Conservation (phyloP, 495 filamentous ascomycete genomes). For the Aspergillus egyptiacus region DNA sequence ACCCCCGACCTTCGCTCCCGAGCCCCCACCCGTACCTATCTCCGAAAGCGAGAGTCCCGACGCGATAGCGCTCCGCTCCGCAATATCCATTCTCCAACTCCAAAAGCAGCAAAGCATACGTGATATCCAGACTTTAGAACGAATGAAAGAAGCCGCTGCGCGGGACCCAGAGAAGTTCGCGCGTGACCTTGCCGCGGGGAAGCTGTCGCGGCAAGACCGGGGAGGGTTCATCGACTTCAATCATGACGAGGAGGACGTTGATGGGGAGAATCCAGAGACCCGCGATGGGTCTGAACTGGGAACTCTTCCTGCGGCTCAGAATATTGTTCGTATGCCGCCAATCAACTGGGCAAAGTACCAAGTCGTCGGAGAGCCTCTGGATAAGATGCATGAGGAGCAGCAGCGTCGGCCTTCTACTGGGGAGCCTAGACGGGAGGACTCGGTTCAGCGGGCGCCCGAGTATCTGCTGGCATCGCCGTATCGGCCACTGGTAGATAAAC, state of each 20-base stretch:
- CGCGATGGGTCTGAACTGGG: constrained; percentile 29
- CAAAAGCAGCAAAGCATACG: constrained; percentile 69
- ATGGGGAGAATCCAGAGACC: constrained; percentile 17
- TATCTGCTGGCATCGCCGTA: constrained; percentile 67
- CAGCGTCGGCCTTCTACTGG: constrained; percentile 54
- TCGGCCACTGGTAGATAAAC: constrained; percentile 59
- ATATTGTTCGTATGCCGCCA: constrained; percentile 73
- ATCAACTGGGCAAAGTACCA: constrained; percentile 91
- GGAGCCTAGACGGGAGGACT: constrained; percentile 40
- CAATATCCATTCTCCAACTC: constrained; percentile 75
- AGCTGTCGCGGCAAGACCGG: constrained; percentile 37
- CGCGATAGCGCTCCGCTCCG: constrained; percentile 71
- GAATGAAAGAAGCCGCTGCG: constrained; percentile 57
- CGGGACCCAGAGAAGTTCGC: constrained; percentile 64
- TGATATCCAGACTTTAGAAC: constrained; percentile 61
- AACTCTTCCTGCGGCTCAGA: constrained; percentile 70
- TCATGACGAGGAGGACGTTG: constrained; percentile 36
- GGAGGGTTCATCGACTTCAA: constrained; percentile 36
- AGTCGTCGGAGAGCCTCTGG: constrained; percentile 70
- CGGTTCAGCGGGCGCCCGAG: constrained; percentile 44
- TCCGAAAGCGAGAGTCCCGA: constrained; percentile 75
- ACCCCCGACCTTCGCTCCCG: constrained; percentile 29
- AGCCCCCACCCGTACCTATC: constrained; percentile 59
- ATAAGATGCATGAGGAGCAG: constrained; percentile 79
- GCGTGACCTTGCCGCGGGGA: constrained; percentile 53